Evolutionary conservation across 1,139 yeast species (phyloP).

Genomic region (Scheffersomyces illinoinensis): DNA sequence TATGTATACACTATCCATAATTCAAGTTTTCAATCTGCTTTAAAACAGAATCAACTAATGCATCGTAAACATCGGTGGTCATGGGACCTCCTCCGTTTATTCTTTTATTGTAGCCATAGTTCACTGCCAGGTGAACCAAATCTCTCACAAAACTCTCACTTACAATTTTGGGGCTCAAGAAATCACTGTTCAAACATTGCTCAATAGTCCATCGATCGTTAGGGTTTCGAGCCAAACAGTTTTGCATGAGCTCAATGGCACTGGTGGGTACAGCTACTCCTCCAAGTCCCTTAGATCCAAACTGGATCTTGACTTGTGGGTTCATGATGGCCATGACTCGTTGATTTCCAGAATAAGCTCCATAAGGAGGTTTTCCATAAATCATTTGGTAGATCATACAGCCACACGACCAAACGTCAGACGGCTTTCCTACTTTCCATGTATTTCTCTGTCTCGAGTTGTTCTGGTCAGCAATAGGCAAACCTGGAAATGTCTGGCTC

Average conservation of each 20-base stretch:
- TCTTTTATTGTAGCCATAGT: conserved; percentile 55
- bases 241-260: conserved; percentile 69
- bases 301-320: conserved; percentile 76
- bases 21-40: conserved; percentile 41
- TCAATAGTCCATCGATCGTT: conserved; percentile 64
- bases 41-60: conserved; percentile 42
- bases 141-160: conserved; percentile 67
- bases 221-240: conserved; percentile 77
- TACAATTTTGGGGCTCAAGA: conserved; percentile 74
- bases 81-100: conserved; percentile 35
- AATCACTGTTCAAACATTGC: conserved; percentile 56
- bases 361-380: conserved; percentile 92
- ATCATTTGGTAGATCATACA: conserved; percentile 95
- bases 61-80: conserved; percentile 42
- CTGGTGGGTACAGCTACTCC: conserved; percentile 66
- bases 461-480: conserved; percentile 12
- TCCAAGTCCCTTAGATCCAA: conserved; percentile 64
- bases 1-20: conserved; percentile 22
- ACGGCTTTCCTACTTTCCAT: conserved; percentile 92
- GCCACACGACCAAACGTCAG: conserved; percentile 98
- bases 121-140: conserved; percentile 73
- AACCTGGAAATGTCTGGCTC: conserved; percentile 32
- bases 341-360: conserved; percentile 74
- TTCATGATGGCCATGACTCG: conserved; percentile 84
- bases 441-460: conserved; percentile 36